These are phyloP conservation scores for Colletotrichum sp. DNA, from an alignment of 2,329 filamentous ascomycete species.

Conservation along the genomic window DNA sequence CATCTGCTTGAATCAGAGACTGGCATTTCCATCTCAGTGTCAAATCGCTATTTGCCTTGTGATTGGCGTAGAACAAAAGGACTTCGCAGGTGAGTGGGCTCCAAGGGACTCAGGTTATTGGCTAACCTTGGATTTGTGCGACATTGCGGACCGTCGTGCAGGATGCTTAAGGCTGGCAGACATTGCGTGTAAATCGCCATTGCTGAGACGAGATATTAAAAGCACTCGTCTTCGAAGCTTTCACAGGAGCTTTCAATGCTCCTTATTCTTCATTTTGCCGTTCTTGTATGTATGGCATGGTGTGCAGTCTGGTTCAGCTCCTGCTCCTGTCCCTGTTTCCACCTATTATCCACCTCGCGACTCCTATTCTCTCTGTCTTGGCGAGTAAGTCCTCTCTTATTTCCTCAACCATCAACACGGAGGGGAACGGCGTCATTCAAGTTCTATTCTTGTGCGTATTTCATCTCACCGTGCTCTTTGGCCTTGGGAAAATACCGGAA, in stretches of 20 bases:
- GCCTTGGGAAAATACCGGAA: too few species aligned
- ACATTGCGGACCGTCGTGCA: neutral
- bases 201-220: neutral
- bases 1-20: neutral
- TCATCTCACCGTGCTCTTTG: too few species aligned
- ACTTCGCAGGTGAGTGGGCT: neutral
- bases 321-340: too few species aligned
- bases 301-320: too few species aligned
- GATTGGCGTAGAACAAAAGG: neutral
- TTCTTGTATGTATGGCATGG: too few species aligned
- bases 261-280: too few species aligned
- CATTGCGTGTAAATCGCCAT: neutral
- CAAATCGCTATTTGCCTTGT: neutral
- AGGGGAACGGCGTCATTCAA: too few species aligned
- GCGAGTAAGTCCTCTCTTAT: too few species aligned
- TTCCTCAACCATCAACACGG: too few species aligned
- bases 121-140: neutral
- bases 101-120: neutral
- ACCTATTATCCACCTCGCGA: too few species aligned
- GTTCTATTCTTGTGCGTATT: too few species aligned
- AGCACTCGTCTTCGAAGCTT: neutral
- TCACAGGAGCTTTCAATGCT: neutral
- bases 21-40: neutral
- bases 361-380: too few species aligned
- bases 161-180: neutral